Conservation (phyloP, 2,329 filamentous ascomycete genomes). For the Exophiala spinifera region DNA sequence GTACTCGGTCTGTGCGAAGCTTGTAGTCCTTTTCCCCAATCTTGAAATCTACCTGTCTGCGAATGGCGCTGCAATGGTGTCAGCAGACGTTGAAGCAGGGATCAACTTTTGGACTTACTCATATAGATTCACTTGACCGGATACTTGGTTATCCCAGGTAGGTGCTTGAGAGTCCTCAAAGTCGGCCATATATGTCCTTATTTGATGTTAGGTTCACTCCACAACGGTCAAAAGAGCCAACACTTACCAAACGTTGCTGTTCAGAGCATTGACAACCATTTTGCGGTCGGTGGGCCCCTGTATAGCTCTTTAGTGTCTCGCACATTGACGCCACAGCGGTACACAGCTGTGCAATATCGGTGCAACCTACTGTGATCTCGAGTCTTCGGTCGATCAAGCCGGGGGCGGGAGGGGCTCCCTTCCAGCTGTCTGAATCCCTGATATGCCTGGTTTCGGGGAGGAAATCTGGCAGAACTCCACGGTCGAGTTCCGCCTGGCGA, state of each 20-base stretch:
- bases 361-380: conserved; percentile 69
- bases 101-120: conserved; percentile 45
- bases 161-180: conserved; percentile 96
- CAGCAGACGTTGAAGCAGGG: too few species aligned
- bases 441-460: conserved; percentile 93
- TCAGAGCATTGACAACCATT: conserved; percentile 98
- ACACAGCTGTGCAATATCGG: not conserved
- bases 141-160: conserved; percentile 99
- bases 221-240: conserved; percentile 37
- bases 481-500: conserved; percentile 90
- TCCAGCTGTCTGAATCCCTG: conserved; percentile 91
- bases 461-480: conserved; percentile 85
- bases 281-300: conserved; percentile 87
- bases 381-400: conserved; percentile 90
- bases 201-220: too few species aligned
- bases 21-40: conserved; percentile 95
- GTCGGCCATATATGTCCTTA: conserved; percentile 94
- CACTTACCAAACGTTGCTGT: conserved; percentile 67
- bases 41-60: conserved; percentile 93
- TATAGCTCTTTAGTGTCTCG: not conserved
- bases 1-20: conserved; percentile 81
- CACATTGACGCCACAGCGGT: not conserved
- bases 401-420: conserved; percentile 83
- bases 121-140: conserved; percentile 95
- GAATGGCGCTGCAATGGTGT: conserved; percentile 58